Base-by-base conservation (phyloP, 2,329 filamentous ascomycete genomes). In the Tolypocladium ophioglossoides region DNA sequence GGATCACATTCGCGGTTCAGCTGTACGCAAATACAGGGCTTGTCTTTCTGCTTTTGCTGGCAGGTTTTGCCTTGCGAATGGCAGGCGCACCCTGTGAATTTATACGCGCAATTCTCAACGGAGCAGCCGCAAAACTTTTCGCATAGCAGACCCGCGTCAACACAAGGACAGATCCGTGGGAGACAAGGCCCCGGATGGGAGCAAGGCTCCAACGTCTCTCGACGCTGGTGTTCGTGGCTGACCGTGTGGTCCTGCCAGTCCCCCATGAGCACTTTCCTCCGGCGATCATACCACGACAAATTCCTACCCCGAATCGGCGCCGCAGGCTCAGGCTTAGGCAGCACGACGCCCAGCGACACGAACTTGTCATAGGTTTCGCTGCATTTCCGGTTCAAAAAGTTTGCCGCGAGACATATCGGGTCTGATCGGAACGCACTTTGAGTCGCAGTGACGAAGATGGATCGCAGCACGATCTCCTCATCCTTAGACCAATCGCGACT, bases 1-100 rank as follows among this genome's bases (percentile, higher is more conserved):
- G 88, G 83, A 61, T 94, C 89, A 63, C 89, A 95, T 70, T 95
- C 89, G 40, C 89, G 80, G 60, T 88, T 86, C 52, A 89, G 75
- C 62, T 80, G 76, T 22, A 83, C 75, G 62, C 89, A 95, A 16
- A 86, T 84, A 64, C 89, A 94, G 4, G 78, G 77, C 56, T 69
- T 70, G 54, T 82, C 79, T 57, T 78, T 79, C 59, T 84, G 74
- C 46, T 78, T 79, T 14, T 76, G 67, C 7, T 76, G 59, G 58
- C 84, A 87, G 1, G 76, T 77, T 64, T 80, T 80, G 53, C 86
- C 87, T 8, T 72, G 71, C 0, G 72, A 71, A 51, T 82, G 74
- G 62, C 88, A 92, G 3, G 76, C 77, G 63, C 84, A 87, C 2
- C 84, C 84, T 0, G 81, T 85, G 60, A 85, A 87, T 55, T 84